A percentile compares a stretch with the other conserved stretches of the same genome.
phyloP scores from a whole-genome alignment of 2,329 filamentous ascomycete species.

The Penicillium corylophilum region DNA sequence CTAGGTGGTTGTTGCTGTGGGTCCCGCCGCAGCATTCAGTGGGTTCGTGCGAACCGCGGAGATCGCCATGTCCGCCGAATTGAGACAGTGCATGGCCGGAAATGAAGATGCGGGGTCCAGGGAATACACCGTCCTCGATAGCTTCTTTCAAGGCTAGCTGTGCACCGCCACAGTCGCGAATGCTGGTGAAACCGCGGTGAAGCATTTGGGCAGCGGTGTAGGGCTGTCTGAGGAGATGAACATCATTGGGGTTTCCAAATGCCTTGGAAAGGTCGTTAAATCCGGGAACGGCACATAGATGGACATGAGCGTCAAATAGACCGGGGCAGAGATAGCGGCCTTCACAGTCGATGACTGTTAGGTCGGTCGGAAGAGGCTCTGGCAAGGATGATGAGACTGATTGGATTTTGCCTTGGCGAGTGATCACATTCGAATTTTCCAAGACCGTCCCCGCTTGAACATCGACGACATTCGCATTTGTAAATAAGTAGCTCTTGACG shows the following conservation, averaged over 20 bases:
- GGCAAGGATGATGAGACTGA: slow-evolving; percentile 12
- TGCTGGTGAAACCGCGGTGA: slow-evolving; percentile 58
- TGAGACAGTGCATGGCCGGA: slow-evolving; percentile 56
- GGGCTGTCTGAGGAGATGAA: slow-evolving; percentile 23
- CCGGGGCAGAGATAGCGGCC: slow-evolving; percentile 26
- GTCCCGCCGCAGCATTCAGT: slow-evolving; percentile 52
- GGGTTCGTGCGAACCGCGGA: slow-evolving; percentile 40
- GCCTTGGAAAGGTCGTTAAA: slow-evolving; percentile 21
- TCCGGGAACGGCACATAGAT: slow-evolving; percentile 27
- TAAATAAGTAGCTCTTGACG: slow-evolving; percentile 18
- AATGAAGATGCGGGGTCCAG: slow-evolving; percentile 57
- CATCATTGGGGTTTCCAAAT: slow-evolving; percentile 23
- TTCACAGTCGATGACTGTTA: slow-evolving; percentile 16
- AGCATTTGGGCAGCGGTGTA: slow-evolving; percentile 48
- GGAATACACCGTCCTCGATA: slow-evolving; percentile 55
- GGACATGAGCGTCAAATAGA: slow-evolving; percentile 28
- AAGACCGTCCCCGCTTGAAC: slow-evolving; percentile 19
- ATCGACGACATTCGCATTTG: slow-evolving; percentile 26
- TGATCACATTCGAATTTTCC: slow-evolving; percentile 13
- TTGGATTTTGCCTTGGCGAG: slow-evolving; percentile 20
- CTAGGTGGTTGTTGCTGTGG: slow-evolving; percentile 27
- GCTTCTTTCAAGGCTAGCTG: slow-evolving; percentile 47
- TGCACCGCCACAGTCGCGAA: slow-evolving; percentile 61
- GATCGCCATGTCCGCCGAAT: slow-evolving; percentile 59
- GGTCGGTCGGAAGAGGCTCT: slow-evolving; percentile 7